Percentiles rank a stretch among this genome's conserved stretches.
phyloP scores from a whole-genome alignment of 1,139 yeast genomes.

The Candida labiduridarum region DNA sequence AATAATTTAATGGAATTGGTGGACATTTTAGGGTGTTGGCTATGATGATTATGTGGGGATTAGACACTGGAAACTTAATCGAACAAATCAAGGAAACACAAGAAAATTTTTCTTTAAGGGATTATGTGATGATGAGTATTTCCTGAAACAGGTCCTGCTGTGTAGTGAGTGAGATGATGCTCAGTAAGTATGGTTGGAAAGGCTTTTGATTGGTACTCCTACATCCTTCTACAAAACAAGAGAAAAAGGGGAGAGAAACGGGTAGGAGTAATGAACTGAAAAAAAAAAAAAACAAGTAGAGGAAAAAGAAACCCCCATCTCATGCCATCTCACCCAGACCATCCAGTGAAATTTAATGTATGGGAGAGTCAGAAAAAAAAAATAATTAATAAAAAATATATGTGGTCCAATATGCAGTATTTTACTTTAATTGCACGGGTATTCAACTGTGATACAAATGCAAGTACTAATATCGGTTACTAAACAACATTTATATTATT shows the following conservation, averaged over 20 bases:
- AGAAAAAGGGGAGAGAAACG: not conserved
- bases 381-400: not conserved
- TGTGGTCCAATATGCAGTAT: no score
- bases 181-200: not conserved
- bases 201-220: not conserved
- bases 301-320: no score
- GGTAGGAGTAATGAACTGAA: not conserved
- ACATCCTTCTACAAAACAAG: not conserved
- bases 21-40: constrained; percentile 42
- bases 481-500: no score
- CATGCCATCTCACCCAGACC: not conserved
- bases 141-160: not conserved
- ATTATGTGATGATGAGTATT: not conserved
- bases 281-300: not conserved
- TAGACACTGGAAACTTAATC: not conserved
- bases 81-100: not conserved
- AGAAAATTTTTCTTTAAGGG: not conserved
- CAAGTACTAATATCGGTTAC: no score
- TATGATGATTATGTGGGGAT: not conserved
- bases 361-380: constrained; percentile 1
- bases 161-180: not conserved
- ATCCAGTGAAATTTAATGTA: not conserved
- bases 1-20: constrained; percentile 84
- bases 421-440: no score
- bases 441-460: no score